Conservation (phyloP, 1,284 basidiomycete genomes). For the Vanrija sp. region DNA sequence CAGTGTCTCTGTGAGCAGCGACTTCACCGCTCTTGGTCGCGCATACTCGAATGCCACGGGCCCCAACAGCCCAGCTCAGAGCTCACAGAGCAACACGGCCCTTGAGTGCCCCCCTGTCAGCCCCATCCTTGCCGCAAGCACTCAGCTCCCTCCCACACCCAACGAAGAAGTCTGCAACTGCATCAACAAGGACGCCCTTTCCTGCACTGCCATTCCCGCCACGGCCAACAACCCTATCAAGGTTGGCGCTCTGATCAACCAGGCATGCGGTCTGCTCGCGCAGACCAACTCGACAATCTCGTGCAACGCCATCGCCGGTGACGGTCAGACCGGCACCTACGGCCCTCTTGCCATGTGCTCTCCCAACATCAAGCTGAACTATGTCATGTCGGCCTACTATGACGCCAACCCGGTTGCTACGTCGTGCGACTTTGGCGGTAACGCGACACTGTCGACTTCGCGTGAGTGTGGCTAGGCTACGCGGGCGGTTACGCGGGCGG, state of each 20-base stretch:
- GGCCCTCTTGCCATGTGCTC: slow-evolving; percentile 67
- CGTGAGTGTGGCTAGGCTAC: slow-evolving; percentile 16
- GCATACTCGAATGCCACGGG: slow-evolving; percentile 60
- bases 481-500: no score
- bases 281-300: slow-evolving; percentile 54
- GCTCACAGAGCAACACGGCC: slow-evolving; percentile 57
- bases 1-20: slow-evolving; percentile 37
- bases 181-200: slow-evolving; percentile 59
- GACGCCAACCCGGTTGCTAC: slow-evolving; percentile 58
- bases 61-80: slow-evolving; percentile 63
- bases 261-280: slow-evolving; percentile 67
- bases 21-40: slow-evolving; percentile 64
- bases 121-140: slow-evolving; percentile 61
- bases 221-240: slow-evolving; percentile 63
- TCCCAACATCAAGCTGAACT: slow-evolving; percentile 71
- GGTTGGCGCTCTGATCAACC: slow-evolving; percentile 63
- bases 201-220: slow-evolving; percentile 65
- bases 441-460: slow-evolving; percentile 65
- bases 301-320: slow-evolving; percentile 65
- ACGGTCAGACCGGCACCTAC: slow-evolving; percentile 71
- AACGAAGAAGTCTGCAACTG: slow-evolving; percentile 74
- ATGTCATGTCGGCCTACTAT: slow-evolving; percentile 76
- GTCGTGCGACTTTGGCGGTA: slow-evolving; percentile 66
- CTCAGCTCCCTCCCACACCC: slow-evolving; percentile 75
- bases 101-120: slow-evolving; percentile 64